A percentile compares a stretch with the other conserved stretches of the same genome.
Conservation (phyloP, 1,139 yeast species). For the Suhomyces wounanorum region DNA sequence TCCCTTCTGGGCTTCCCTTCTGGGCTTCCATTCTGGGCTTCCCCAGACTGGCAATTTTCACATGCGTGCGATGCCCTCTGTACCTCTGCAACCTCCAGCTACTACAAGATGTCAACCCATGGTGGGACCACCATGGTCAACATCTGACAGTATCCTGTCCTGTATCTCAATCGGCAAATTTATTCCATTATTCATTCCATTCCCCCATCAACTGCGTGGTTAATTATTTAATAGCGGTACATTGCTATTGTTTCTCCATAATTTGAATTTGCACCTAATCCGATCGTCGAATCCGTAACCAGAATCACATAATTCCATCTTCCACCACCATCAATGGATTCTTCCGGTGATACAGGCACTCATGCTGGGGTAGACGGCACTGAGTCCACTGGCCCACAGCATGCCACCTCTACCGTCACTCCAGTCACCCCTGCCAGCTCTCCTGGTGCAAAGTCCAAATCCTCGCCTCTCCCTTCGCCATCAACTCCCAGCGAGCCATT, state of each 20-base stretch:
- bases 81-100: neutral
- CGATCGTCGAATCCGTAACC: neutral
- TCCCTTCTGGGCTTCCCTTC: neutral
- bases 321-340: neutral
- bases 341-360: neutral
- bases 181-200: neutral
- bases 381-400: neutral
- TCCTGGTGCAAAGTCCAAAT: neutral
- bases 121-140: neutral
- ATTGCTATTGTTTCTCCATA: neutral
- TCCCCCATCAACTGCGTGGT: no score
- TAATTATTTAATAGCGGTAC: neutral
- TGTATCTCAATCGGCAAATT: neutral
- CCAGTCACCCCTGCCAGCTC: neutral
- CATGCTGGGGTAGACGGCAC: neutral
- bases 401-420: neutral
- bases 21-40: neutral
- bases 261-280: neutral
- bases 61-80: constrained; percentile 5
- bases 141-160: neutral
- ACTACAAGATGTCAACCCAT: neutral
- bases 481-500: neutral
- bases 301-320: neutral
- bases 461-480: neutral
- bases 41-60: constrained; percentile 1